Percentiles rank a stretch among this genome's conserved stretches.
phyloP scores from a whole-genome alignment of 2,329 filamentous ascomycete species.

The Exophiala sp. region DNA sequence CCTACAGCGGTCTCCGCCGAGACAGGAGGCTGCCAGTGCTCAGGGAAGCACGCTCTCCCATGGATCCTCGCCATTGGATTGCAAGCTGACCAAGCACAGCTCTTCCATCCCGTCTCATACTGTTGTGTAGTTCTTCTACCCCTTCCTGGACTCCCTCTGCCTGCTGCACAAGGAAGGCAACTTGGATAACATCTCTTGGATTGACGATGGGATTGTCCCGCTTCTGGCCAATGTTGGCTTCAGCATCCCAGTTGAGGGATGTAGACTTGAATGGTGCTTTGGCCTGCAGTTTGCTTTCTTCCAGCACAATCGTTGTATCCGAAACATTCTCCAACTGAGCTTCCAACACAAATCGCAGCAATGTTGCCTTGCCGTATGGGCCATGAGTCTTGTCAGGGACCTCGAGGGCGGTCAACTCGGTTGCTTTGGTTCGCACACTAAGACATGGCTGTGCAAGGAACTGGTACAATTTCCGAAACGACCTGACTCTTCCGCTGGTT shows the following conservation, averaged over 20 bases:
- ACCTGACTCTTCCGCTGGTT: conserved; percentile 61
- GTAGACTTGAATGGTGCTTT: conserved; percentile 42
- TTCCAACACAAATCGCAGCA: conserved; percentile 67
- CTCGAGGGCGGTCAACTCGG: conserved; percentile 49
- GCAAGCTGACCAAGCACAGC: conserved; percentile 72
- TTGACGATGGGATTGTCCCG: conserved; percentile 46
- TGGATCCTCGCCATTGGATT: conserved; percentile 80
- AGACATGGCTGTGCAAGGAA: conserved; percentile 88
- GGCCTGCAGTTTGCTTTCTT: conserved; percentile 37
- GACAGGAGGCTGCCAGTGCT: conserved; percentile 72
- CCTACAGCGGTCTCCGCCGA: conserved; percentile 31
- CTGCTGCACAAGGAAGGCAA: conserved; percentile 58
- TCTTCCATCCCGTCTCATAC: conserved; percentile 38
- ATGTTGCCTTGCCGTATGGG: conserved; percentile 39
- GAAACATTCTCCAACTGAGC: conserved; percentile 94
- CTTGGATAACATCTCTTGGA: conserved; percentile 59
- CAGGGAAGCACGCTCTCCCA: conserved; percentile 83
- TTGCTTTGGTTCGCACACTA: conserved; percentile 84
- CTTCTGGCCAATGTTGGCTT: conserved; percentile 22
- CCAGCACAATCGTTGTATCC: conserved; percentile 72
- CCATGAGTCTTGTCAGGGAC: conserved; percentile 43
- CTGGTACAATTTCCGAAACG: conserved; percentile 92
- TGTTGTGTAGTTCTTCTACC: conserved; percentile 47
- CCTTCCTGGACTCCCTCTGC: conserved; percentile 43
- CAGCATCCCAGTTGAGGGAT: conserved; percentile 52